These are phyloP conservation scores for Aspergillus sp. DNA, from an alignment of 2,329 filamentous ascomycete species.

Conservation along the genomic window DNA sequence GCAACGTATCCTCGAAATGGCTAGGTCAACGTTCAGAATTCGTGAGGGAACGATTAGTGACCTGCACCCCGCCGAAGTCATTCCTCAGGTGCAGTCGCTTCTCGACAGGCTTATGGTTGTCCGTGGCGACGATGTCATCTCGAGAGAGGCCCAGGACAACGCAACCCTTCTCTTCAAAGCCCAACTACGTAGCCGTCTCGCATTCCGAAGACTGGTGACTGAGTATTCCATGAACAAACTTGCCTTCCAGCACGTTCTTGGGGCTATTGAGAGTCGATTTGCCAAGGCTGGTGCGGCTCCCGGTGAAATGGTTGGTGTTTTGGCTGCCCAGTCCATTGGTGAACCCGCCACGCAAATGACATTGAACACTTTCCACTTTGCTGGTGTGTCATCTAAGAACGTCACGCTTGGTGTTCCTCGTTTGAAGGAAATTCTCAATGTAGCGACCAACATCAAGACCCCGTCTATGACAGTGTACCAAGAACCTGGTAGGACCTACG, in stretches of 20 bases:
- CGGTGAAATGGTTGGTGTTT: constrained; percentile 97
- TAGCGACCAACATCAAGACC: constrained; percentile 97
- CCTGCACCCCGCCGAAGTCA: constrained; percentile 83
- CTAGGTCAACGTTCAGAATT: constrained; percentile 88
- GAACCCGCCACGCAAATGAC: constrained; percentile 99
- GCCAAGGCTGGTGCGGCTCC: constrained; percentile 82
- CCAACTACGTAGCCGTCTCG: constrained; percentile 82
- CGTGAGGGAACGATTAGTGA: constrained; percentile 86
- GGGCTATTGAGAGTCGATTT: constrained; percentile 88
- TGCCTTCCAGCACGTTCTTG: constrained; percentile 89
- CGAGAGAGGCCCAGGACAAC: constrained; percentile 82
- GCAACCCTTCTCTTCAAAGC: constrained; percentile 93
- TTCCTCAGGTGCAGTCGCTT: constrained; percentile 75
- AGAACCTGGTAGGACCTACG: constrained; percentile 61
- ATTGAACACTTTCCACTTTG: constrained; percentile 99
- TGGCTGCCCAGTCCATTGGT: constrained; percentile 97
- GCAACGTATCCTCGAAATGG: constrained; percentile 84
- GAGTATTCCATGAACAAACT: constrained; percentile 85
- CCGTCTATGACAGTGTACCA: constrained; percentile 95
- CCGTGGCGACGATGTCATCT: constrained; percentile 80
- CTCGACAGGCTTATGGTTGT: constrained; percentile 82
- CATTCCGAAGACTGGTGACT: constrained; percentile 90
- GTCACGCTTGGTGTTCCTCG: constrained; percentile 98
- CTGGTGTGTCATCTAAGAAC: constrained; percentile 99
- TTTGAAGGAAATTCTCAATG: constrained; percentile 98